Base-by-base conservation (phyloP, 75 land plant genomes). In the Picea sitchensis region DNA sequence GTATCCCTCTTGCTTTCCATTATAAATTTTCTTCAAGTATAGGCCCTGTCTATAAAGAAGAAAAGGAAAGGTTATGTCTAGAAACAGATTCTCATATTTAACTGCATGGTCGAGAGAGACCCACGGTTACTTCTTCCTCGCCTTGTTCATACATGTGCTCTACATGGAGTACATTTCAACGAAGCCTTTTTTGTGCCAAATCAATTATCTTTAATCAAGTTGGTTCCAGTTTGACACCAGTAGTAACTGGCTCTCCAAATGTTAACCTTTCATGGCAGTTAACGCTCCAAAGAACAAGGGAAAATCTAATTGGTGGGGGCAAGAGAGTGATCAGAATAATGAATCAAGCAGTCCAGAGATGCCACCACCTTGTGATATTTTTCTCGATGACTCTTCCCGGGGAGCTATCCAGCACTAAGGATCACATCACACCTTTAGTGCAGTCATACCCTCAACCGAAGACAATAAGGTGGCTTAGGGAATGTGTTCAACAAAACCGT, bases 251-350 rank as follows among this genome's bases (percentile, higher is more conserved):
- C 78, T 20, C 79, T 75, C 71, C 84, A 64, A 78, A 83, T 72
- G 81, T 87, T 83, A 90, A 95, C 85, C 38, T 93, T 15, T 87
- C 96, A 54, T 95, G 98, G 98, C 98, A 95, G 84, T 78, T 85
- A 51, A 60, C 80, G 11, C 83, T 95, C 65, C 93, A 91, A 79
- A 83, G 83, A 82, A 79, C 85, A 17, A 93, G 98, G 98, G 96
- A 91, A 78, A 86, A 82, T 58, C 79, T 90, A 71, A 73, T 78
- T 18, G 73, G 64, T 73, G 76, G 73, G 15, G 75, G 81, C n/a
- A 82, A 86, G 88, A 92, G 96, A 21, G 21, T 59, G 79, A 84
- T 1, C 60, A 82, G 59, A 81, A 23, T 56, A 56, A 12, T 11
- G 59, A 71, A 63, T 65, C 65, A 61, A 68, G 64, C 1, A 44